Percentiles rank a stretch among this genome's conserved stretches.
Evolutionary conservation across 1,284 basidiomycete species (phyloP).

Genomic region (Leccinum subatratum): DNA sequence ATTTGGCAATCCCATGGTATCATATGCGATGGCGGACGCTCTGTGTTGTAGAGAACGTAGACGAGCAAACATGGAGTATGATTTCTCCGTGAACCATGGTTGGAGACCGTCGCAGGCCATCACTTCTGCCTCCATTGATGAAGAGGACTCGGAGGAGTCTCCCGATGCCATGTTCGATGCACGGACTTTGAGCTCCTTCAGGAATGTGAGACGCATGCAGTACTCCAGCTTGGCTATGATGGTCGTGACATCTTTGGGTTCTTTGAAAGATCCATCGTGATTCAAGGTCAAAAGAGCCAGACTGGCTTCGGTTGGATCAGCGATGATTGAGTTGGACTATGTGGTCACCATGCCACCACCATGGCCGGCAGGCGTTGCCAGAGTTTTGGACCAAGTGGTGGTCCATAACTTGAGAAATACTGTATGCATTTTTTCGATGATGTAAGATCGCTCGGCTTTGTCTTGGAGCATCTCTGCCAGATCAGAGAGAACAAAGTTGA

Average conservation of each 20-base stretch:
- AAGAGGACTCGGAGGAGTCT: too few relatives aligned
- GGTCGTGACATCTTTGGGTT: constrained; percentile 18
- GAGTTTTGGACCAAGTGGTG: not conserved
- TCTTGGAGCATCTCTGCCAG: not conserved
- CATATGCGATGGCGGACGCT: constrained; percentile 19
- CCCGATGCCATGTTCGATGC: not conserved
- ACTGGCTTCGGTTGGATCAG: constrained; percentile 24
- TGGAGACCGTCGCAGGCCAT: constrained; percentile 3
- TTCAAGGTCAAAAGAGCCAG: constrained; percentile 21
- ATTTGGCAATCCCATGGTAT: constrained; percentile 16
- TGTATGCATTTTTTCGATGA: not conserved
- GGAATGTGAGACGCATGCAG: constrained; percentile 20
- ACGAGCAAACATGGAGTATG: constrained; percentile 20
- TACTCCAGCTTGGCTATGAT: constrained; percentile 22
- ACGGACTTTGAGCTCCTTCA: constrained; percentile 18
- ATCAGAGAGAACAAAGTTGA: not conserved
- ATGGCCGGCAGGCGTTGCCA: too few relatives aligned
- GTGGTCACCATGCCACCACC: too few relatives aligned
- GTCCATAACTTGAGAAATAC: constrained; percentile 16
- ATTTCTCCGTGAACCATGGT: constrained; percentile 23
- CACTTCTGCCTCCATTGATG: too few relatives aligned
- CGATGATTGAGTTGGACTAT: not conserved
- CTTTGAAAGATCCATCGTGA: constrained; percentile 17
- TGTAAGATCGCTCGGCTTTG: not conserved
- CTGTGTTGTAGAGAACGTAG: constrained; percentile 24